A percentile compares a stretch with the other conserved stretches of the same genome.
These are phyloP conservation scores for Arthrobotrys sinensis DNA, from an alignment of 2,329 filamentous ascomycete genomes.

Conservation along the genomic window DNA sequence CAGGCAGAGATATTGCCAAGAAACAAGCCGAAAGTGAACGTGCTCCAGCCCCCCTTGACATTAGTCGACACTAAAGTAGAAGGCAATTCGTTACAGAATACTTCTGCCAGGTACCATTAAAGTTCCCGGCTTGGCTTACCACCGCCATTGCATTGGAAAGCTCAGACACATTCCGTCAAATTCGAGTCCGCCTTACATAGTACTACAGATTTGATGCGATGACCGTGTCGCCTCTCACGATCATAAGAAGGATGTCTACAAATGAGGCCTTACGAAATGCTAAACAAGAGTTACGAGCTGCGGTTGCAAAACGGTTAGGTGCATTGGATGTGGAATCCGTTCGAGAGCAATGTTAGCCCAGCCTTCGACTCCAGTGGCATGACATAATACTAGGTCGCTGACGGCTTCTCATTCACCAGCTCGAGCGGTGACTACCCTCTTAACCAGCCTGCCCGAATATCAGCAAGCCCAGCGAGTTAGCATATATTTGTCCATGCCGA, in stretches of 20 bases:
- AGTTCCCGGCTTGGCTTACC: slow-evolving; percentile 56
- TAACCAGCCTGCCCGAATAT: slow-evolving; percentile 71
- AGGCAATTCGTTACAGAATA: slow-evolving; percentile 28
- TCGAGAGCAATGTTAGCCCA: slow-evolving; percentile 52
- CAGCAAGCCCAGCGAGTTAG: slow-evolving; percentile 81
- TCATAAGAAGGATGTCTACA: slow-evolving; percentile 47
- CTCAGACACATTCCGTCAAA: not conserved
- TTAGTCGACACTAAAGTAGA: slow-evolving; percentile 33
- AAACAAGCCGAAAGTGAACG: not conserved
- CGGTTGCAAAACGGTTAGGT: slow-evolving; percentile 30
- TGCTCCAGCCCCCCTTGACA: slow-evolving; percentile 32
- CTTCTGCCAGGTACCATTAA: slow-evolving; percentile 27
- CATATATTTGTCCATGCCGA: slow-evolving; percentile 93
- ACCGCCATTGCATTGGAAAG: not conserved
- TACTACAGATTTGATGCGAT: slow-evolving; percentile 7
- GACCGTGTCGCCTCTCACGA: slow-evolving; percentile 8
- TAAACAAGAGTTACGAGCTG: slow-evolving; percentile 42
- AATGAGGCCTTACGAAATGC: slow-evolving; percentile 40
- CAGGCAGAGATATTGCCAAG: slow-evolving; percentile 46
- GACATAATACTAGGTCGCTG: not conserved
- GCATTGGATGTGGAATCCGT: slow-evolving; percentile 30
- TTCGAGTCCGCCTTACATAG: not conserved
- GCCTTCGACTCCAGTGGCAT: not conserved
- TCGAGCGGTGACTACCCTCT: slow-evolving; percentile 21
- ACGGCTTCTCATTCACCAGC: slow-evolving; percentile 20